Conservation (phyloP, 345 rosid genomes). For the Durio zibethinus region DNA sequence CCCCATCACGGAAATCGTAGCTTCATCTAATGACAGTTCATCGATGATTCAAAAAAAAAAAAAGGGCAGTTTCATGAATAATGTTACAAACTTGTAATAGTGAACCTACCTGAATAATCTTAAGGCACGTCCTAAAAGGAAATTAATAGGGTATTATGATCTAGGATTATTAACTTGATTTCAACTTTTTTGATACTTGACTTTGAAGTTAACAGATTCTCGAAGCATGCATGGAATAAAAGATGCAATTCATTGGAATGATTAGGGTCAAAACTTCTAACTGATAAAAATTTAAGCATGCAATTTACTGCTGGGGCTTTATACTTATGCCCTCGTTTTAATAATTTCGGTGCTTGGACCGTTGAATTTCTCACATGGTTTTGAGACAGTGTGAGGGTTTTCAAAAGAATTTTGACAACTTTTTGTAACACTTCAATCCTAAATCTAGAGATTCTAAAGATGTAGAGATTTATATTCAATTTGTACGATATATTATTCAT, state of each 20-base stretch:
- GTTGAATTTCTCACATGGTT: slow-evolving; percentile 22
- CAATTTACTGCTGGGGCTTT: neutral
- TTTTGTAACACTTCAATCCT: too few relatives aligned
- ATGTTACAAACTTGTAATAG: too few relatives aligned
- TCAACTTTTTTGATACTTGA: neutral
- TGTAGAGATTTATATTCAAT: too few relatives aligned
- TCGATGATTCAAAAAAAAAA: too few relatives aligned
- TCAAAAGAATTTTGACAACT: too few relatives aligned
- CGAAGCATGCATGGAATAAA: slow-evolving; percentile 1
- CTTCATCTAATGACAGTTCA: neutral
- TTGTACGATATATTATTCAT: too few relatives aligned
- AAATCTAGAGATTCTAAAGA: too few relatives aligned
- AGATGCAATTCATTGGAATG: neutral
- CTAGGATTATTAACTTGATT: neutral
- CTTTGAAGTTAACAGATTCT: neutral
- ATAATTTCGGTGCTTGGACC: slow-evolving; percentile 17
- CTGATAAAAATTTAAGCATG: neutral
- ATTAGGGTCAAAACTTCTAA: slow-evolving; percentile 10
- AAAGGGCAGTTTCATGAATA: too few relatives aligned
- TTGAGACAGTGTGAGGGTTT: too few relatives aligned
- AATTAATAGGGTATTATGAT: too few relatives aligned
- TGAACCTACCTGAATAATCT: too few relatives aligned
- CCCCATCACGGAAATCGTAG: neutral
- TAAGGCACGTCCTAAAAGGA: too few relatives aligned
- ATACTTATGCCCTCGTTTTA: neutral